Evolutionary conservation across 208 protist species (phyloP), one percentile per base, ranked within the genome.

Genomic region (Perkinsela sp.): DNA sequence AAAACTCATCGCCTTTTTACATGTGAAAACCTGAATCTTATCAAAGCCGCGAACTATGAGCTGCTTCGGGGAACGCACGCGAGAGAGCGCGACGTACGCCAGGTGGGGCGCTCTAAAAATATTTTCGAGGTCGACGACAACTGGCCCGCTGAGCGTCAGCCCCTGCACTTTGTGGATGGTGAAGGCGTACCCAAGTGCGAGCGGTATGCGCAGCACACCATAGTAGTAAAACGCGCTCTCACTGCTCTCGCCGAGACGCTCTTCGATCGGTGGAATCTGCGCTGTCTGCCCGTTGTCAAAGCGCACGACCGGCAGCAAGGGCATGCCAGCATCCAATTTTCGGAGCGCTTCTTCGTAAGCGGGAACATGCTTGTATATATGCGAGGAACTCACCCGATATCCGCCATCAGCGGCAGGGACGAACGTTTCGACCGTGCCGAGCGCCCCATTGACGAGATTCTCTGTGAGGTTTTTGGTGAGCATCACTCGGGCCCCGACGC

Each of bases 151-250:
- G 31, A 93, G 77, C 28, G 84, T 85, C 87, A 96, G 90, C 31
- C 94, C 94, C 73, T 97, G 94, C 31, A 81, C 84, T 71, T 97
- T 97, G 78, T 97, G 93, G 67, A 96, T 93, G 1, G 92, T 94
- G 68, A 95, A 83, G 31, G 90, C 90, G 79, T 92, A 97, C 40
- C 92, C 93, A 1, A 95, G 80, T n/a, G 82, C 83, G 0, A 97
- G 79, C 32, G 94, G 94, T 15, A 96, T 31, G 68, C 69, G 70
- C 15, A 70, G 40, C 40, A 57, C 22, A n/a, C 22, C 40, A 6
- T 22, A 22, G 40, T 57, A 22, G 40, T n/a, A 57, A n/a, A n/a
- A 22, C 22, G 40, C 40, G 40, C 13, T 57, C 22, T 57, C 40
- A 6, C 22, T 57, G 13, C 13, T 57, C 40, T 22, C 22, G 40